Evolutionary conservation across 208 protist species (phyloP), one percentile per base, ranked within the genome.

Genomic region (Acanthamoeba divionensis): DNA sequence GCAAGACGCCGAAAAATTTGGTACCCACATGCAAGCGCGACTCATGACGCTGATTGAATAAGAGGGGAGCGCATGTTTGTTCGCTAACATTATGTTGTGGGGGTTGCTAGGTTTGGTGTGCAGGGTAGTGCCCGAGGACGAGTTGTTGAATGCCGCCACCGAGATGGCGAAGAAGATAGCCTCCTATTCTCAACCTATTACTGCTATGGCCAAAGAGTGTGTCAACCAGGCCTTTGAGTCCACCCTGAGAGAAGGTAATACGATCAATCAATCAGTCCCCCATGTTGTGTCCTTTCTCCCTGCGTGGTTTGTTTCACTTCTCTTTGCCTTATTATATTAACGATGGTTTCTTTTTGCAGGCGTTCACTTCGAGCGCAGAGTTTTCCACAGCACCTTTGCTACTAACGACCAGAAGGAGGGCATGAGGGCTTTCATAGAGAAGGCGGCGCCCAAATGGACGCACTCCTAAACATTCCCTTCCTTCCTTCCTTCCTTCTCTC

Each of bases 381-480:
- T 96, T 24, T 97, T 97, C 91, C 93, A 96, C 66, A 63, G 93
- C 38, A 96, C 95, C n/a, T 97, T 97, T 69, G 93, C 91, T 33
- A 92, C 93, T 24, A 90, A 94, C 0, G 96, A 97, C 57, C 95
- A 96, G 87, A 96, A 95, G 80, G 95, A 96, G 83, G 96, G 96
- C 87, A 97, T 97, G 96, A 88, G 62, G 41, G 95, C 95, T 3
- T 97, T 97, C 80, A 55, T 91, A n/a, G 95, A 95, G 67, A 96
- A 96, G 75, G 88, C 93, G 33, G 10, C 47, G 18, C 57, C 60
- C 10, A 80, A 85, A 3, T 89, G 73, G 73, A 63, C 73, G 8
- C 73, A 83, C 50, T 55, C 44, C n/a, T 83, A 83, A 63, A 4
- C 21, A 21, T 21, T 57, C 18, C 18, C 52, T 15, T 57, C 52